Base-by-base conservation (phyloP, 1,139 yeast species). In the Arxiozyma slooffiae region DNA sequence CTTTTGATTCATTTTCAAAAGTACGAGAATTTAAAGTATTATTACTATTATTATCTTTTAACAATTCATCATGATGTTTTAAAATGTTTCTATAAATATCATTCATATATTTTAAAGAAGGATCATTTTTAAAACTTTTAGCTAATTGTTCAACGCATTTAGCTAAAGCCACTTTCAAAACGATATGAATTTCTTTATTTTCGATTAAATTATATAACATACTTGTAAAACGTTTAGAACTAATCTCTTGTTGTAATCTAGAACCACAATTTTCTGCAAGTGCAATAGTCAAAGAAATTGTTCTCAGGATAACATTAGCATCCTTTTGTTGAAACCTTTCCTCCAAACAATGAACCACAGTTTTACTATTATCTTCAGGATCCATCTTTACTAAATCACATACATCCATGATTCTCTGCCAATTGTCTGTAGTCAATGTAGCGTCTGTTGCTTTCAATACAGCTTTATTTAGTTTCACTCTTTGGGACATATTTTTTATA, bases 211-310 rank as follows among this genome's bases (percentile, higher is more conserved):
- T 73, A 39, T 80, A 62, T 47, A 92, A 70, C 22, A 75, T 73
- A 44, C 74, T 72, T 30, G 89, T 78, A 63, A 89, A 88, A 11
- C 75, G 63, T 57, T 78, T 79, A 22, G 89, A 74, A 38, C 96
- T 90, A 44, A 90, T 81, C 59, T 84, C 88, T 55, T 86, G 89
- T 60, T 82, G 82, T 78, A 86, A 79, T 58, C 89, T 74, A 2
- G 95, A 82, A 1, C 97, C 97, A 69, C 97, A 90, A 66, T 92
- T 92, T 67, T 90, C 96, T 0, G 96, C 96, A 38, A 88, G 68
- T 0, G 96, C 83, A 20, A 80, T 77, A 20, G 87, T 70, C 50
- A 92, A 59, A 0, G 96, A 77, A 49, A 92, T 69, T 0, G 94
- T 68, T 59, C 95, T 76, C 50, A 90, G 71, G 30, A 87, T 80